These are phyloP conservation scores for Colletotrichum somersetense DNA, from an alignment of 2,329 filamentous ascomycete species.

Conservation along the genomic window DNA sequence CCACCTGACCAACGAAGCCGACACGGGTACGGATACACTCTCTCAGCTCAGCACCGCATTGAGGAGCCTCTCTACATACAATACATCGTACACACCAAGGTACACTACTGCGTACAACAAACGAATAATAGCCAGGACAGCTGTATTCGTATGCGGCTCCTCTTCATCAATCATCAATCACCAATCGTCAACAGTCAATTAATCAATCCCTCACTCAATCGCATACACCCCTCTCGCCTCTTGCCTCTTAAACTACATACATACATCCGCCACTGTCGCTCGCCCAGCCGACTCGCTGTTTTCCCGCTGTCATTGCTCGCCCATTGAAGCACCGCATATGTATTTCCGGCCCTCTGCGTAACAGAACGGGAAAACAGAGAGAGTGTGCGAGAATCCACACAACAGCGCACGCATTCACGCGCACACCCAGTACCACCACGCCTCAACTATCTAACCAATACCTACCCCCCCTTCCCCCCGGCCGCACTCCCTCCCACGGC, in stretches of 20 bases:
- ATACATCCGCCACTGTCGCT: slow-evolving; percentile 16
- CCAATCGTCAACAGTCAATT: slow-evolving; percentile 7
- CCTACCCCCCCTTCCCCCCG: slow-evolving; percentile 7
- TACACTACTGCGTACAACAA: neutral
- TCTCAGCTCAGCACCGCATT: neutral
- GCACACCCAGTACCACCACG: slow-evolving; percentile 1
- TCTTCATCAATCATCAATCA: neutral
- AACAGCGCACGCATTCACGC: neutral
- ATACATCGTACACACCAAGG: no score
- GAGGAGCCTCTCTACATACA: neutral
- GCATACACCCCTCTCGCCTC: slow-evolving; percentile 16
- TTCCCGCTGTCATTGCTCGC: slow-evolving; percentile 1
- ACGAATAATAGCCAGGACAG: neutral
- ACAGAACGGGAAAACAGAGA: neutral
- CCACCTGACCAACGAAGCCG: slow-evolving; percentile 33
- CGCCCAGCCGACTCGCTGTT: slow-evolving; percentile 10
- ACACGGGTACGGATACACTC: slow-evolving; percentile 7
- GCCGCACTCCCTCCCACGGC: slow-evolving; percentile 26
- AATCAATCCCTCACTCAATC: neutral
- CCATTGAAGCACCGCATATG: slow-evolving; percentile 3
- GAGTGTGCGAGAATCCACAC: slow-evolving; percentile 1
- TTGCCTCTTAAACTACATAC: neutral
- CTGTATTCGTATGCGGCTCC: neutral
- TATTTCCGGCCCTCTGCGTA: neutral
- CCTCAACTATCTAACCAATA: neutral